Conservation (phyloP, 2,329 filamentous ascomycete species). For the Aspergillus fumigatus region DNA sequence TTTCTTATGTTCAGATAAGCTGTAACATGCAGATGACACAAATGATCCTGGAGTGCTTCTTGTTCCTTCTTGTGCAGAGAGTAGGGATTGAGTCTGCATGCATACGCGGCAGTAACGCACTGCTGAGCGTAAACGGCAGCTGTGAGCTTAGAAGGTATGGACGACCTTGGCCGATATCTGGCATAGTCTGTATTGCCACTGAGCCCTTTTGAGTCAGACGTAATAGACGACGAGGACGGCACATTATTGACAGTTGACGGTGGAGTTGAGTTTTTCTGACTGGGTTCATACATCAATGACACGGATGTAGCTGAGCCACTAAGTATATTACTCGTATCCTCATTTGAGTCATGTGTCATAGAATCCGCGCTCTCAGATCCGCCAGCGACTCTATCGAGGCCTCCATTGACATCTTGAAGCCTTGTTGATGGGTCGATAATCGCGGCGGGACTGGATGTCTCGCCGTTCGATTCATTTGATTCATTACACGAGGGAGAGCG, state of each 20-base stretch:
- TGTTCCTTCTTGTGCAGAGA: slow-evolving; percentile 83
- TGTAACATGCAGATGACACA: slow-evolving; percentile 85
- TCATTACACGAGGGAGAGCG: slow-evolving; percentile 8
- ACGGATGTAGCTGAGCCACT: slow-evolving; percentile 24
- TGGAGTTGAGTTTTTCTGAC: slow-evolving; percentile 22
- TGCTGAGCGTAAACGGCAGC: slow-evolving; percentile 81
- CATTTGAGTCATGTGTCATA: slow-evolving; percentile 12
- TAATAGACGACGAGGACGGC: slow-evolving; percentile 10
- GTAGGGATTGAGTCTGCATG: slow-evolving; percentile 84
- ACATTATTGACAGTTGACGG: slow-evolving; percentile 19
- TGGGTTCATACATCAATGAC: slow-evolving; percentile 20
- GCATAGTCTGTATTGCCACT: slow-evolving; percentile 27
- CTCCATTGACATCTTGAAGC: background rate
- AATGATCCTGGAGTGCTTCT: slow-evolving; percentile 68
- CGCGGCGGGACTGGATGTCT: background rate
- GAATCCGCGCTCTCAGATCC: slow-evolving; percentile 13
- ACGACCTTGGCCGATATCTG: slow-evolving; percentile 69
- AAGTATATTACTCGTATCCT: slow-evolving; percentile 19
- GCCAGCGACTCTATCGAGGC: slow-evolving; percentile 7
- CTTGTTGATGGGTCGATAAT: slow-evolving; percentile 3
- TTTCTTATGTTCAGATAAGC: slow-evolving; percentile 96
- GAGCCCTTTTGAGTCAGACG: slow-evolving; percentile 15
- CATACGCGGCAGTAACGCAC: slow-evolving; percentile 83
- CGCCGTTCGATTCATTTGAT: background rate
- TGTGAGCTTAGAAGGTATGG: slow-evolving; percentile 72